A percentile compares a stretch with the other conserved stretches of the same genome.
These are phyloP conservation scores for Ophiostoma sp. DNA, from an alignment of 2,329 filamentous ascomycete species.

Conservation along the genomic window DNA sequence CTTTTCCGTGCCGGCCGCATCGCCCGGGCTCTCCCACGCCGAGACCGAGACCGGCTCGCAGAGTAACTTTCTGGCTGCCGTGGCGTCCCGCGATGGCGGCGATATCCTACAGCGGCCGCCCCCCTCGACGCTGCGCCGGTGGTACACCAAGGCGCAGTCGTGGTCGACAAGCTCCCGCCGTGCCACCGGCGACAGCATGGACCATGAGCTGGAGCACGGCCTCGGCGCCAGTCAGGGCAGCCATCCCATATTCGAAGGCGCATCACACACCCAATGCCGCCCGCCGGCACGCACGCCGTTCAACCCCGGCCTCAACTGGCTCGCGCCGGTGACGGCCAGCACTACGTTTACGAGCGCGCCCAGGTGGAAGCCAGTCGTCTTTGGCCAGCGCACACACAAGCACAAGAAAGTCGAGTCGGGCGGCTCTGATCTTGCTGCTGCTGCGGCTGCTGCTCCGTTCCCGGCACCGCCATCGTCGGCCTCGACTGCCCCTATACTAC, in stretches of 20 bases:
- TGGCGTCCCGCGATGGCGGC: neutral
- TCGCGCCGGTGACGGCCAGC: slow-evolving; percentile 2
- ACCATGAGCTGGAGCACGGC: slow-evolving; percentile 12
- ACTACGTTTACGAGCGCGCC: too few species aligned
- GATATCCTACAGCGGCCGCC: neutral
- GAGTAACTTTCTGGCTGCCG: neutral
- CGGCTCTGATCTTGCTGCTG: neutral
- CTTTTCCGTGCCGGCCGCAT: neutral
- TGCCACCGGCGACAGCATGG: neutral
- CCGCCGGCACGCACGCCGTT: slow-evolving; percentile 11
- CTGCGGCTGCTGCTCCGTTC: neutral
- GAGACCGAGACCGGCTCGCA: neutral
- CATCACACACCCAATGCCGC: neutral
- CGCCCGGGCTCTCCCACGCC: neutral
- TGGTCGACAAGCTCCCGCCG: neutral
- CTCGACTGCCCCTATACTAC: neutral
- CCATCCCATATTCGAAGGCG: too few species aligned
- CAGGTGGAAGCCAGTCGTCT: neutral
- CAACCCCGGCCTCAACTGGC: slow-evolving; percentile 24
- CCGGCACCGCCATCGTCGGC: neutral
- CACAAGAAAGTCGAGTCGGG: neutral
- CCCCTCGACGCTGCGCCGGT: neutral
- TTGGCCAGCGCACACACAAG: neutral
- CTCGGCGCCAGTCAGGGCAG: neutral
- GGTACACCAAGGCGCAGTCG: slow-evolving; percentile 1